Evolutionary conservation across 805 yeast genomes (phyloP).

Genomic region (Candida nanaspora): DNA sequence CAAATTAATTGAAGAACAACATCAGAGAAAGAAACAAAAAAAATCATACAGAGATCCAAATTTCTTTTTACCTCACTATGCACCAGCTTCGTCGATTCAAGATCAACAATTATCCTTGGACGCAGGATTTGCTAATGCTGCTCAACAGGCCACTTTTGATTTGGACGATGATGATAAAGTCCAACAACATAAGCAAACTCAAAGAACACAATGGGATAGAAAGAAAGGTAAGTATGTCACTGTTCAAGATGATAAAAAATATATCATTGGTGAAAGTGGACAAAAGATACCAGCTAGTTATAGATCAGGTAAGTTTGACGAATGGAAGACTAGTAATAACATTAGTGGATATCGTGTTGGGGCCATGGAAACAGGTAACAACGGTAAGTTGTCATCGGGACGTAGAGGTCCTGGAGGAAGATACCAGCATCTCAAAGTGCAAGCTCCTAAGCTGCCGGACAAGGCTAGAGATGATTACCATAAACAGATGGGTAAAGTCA

Average conservation of each 20-base stretch:
- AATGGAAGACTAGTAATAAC: slow-evolving; percentile 76
- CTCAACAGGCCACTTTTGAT: slow-evolving; percentile 81
- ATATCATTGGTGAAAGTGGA: slow-evolving; percentile 92
- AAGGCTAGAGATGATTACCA: slow-evolving; percentile 81
- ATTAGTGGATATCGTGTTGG: slow-evolving; percentile 46
- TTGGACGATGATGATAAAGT: slow-evolving; percentile 64
- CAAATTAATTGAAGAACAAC: slow-evolving; percentile 15
- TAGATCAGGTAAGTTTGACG: slow-evolving; percentile 85
- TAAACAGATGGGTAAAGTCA: slow-evolving; percentile 74
- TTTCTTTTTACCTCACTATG: slow-evolving; percentile 82
- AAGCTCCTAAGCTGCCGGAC: slow-evolving; percentile 90
- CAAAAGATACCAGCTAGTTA: slow-evolving; percentile 86
- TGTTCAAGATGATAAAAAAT: slow-evolving; percentile 76
- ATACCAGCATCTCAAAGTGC: slow-evolving; percentile 65
- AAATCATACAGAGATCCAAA: slow-evolving; percentile 69
- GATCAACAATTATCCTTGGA: slow-evolving; percentile 63
- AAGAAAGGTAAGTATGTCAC: slow-evolving; percentile 87
- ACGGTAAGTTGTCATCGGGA: slow-evolving; percentile 1
- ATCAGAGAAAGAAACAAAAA: slow-evolving; percentile 20
- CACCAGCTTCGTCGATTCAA: slow-evolving; percentile 71
- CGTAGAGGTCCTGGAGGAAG: slow-evolving; percentile 32
- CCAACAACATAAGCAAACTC: slow-evolving; percentile 57
- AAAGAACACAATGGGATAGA: slow-evolving; percentile 83
- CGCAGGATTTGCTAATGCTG: slow-evolving; percentile 73
- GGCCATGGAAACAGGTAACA: slow-evolving; percentile 36